Evolutionary conservation across 345 rosid genomes (phyloP), one percentile per base, ranked within the genome.

Genomic region (Anastatica hierochuntica): DNA sequence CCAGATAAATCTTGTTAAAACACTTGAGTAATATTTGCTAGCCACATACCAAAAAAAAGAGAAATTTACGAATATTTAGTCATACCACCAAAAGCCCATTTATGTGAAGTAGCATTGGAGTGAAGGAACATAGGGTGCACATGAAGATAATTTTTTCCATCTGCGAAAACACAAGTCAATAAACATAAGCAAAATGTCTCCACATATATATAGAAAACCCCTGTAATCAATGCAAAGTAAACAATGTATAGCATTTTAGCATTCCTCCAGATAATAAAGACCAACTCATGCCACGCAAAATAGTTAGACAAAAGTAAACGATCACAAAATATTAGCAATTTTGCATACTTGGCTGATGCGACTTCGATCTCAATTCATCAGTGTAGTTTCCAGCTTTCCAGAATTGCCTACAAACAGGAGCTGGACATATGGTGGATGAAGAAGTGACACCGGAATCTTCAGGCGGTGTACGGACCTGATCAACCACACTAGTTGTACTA

Each of bases 101-200:
- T n/a, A n/a, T n/a, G n/a, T n/a, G n/a, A n/a, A n/a, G n/a, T n/a
- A 58, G 98, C 98, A 78, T 90, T 90, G 49, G 96, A 90, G 75
- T 90, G 98, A 68, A 90, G 95, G 74, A 90, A 90, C 94, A 84
- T 67, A 6, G 98, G 98, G 54, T 87, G 96, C 55, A 90, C 94
- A 68, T 84, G 96, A 42, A 87, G 81, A 77, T 80, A 77, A 52
- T 74, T 87, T 43, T 72, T 81, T 14, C 89, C 86, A 75, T 70
- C 94, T 85, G 73, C 29, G n/a, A 6, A 63, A 30, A 54, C 46
- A 60, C 0, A 41, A 7, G 26, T 18, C 27, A 47, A 54, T 8
- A 54, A 7, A 11, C 27, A 31, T 67, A 30, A 52, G 37, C 29
- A 52, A 10, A 43, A 48, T 14, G 8, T 30, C 33, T 41, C 17